Conservation (phyloP, 108 stramenopile genomes). For the Fragilariopsis cylindrus region DNA sequence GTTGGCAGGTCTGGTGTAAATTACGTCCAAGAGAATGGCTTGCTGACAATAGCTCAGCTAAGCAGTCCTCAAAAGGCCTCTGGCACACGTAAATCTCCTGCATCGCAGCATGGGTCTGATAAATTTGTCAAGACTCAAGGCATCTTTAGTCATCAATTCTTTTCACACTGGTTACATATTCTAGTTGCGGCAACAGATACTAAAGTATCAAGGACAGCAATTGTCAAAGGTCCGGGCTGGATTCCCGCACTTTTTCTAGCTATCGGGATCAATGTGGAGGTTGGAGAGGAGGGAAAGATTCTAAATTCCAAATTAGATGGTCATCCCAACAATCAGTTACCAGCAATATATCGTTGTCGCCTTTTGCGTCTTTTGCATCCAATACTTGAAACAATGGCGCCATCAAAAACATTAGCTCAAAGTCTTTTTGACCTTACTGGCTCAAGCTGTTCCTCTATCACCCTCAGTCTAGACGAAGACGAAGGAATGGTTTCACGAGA, state of each 20-base stretch:
- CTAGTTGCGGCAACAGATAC: conserved; percentile 21
- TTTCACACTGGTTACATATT: conserved; percentile 52
- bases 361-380: conserved; percentile 59
- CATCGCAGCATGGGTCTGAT: conserved; percentile 17
- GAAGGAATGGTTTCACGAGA: conserved; percentile 41
- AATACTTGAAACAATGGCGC: conserved; percentile 30
- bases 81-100: not conserved
- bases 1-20: conserved; percentile 22
- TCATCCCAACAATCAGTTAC: conserved; percentile 15
- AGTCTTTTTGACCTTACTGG: conserved; percentile 60
- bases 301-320: not conserved
- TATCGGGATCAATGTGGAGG: conserved; percentile 22
- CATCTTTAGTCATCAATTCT: conserved; percentile 19
- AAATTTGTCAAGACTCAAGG: conserved; percentile 13
- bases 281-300: not conserved
- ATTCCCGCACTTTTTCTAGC: conserved; percentile 28
- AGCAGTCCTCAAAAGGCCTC: conserved; percentile 22
- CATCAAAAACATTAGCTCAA: conserved; percentile 36
- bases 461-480: conserved; percentile 20
- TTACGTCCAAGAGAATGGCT: conserved; percentile 22
- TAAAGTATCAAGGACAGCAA: not conserved
- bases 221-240: conserved; percentile 23
- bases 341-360: conserved; percentile 43
- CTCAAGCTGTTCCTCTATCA: conserved; percentile 12
- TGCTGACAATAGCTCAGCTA: conserved; percentile 2